Evolutionary conservation across 2,329 filamentous ascomycete genomes (phyloP).

Genomic region (Raffaelea deltoideospora): DNA sequence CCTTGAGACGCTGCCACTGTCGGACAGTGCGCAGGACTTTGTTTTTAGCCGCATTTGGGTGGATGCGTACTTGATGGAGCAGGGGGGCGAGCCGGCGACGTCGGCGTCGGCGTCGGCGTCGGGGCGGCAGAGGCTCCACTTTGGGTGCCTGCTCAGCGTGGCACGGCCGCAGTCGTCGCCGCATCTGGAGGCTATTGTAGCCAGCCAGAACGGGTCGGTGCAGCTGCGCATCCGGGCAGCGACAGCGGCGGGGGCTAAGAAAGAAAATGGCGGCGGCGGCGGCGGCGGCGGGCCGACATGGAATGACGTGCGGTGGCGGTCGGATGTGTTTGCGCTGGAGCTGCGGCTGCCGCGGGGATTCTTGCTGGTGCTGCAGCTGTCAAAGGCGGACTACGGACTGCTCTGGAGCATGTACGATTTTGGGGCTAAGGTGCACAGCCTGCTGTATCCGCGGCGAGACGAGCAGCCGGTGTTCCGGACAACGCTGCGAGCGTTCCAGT

Average conservation of each 20-base stretch:
- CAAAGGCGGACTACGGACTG: constrained; percentile 61
- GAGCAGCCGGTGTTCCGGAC: constrained; percentile 57
- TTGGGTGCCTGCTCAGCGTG: constrained; percentile 64
- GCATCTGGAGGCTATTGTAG: constrained; percentile 56
- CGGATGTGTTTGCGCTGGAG: constrained; percentile 48
- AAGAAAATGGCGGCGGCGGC: constrained; percentile 48
- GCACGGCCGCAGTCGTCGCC: constrained; percentile 54
- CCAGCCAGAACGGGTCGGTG: constrained; percentile 65
- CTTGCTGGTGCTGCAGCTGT: constrained; percentile 53
- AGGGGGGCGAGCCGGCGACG: constrained; percentile 51
- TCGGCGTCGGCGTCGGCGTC: constrained; percentile 22
- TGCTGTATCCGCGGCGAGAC: constrained; percentile 51
- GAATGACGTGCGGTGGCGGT: constrained; percentile 70
- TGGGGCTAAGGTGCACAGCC: constrained; percentile 58
- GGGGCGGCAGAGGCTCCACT: constrained; percentile 39
- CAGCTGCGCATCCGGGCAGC: constrained; percentile 62
- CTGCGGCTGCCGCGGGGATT: constrained; percentile 64
- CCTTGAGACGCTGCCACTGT: constrained; percentile 56
- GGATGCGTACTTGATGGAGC: constrained; percentile 59
- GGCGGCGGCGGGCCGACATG: too few species aligned
- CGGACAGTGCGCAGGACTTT: constrained; percentile 60
- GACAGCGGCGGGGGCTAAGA: too few species aligned
- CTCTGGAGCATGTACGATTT: constrained; percentile 80
- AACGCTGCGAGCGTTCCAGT: constrained; percentile 61
- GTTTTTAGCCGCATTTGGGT: constrained; percentile 67